Conservation (phyloP, 495 filamentous ascomycete species). For the Neurospora sp. region DNA sequence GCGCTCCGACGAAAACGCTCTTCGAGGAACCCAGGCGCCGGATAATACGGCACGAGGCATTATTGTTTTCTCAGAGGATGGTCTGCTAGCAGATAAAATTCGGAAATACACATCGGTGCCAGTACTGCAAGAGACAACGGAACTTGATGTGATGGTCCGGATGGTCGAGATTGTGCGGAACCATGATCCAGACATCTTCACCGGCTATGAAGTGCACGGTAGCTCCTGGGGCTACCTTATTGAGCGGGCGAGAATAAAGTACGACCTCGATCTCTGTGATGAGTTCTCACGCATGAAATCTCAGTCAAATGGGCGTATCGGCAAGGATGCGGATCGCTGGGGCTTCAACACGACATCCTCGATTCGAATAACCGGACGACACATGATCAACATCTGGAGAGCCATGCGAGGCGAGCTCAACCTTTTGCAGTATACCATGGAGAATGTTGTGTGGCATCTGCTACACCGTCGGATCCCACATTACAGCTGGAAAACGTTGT, state of each 20-base stretch:
- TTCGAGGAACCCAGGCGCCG: conserved; percentile 16
- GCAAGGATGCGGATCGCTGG: conserved; percentile 81
- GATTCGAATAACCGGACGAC: conserved; percentile 78
- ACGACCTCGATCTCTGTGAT: conserved; percentile 81
- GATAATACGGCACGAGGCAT: conserved; percentile 47
- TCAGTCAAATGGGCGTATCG: conserved; percentile 68
- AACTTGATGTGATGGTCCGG: conserved; percentile 72
- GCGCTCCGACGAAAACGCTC: conserved; percentile 52
- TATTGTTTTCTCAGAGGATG: conserved; percentile 50
- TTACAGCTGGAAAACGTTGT: conserved; percentile 67
- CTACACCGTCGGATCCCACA: conserved; percentile 87
- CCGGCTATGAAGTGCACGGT: conserved; percentile 91
- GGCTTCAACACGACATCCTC: conserved; percentile 85
- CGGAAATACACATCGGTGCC: conserved; percentile 41
- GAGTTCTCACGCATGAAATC: conserved; percentile 84
- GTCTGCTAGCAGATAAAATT: conserved; percentile 39
- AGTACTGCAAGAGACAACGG: conserved; percentile 62
- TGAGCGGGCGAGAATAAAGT: conserved; percentile 74
- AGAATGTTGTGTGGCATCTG: conserved; percentile 91
- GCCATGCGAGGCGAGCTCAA: conserved; percentile 89
- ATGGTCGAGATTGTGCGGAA: conserved; percentile 78
- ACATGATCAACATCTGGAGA: conserved; percentile 96
- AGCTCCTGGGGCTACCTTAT: conserved; percentile 92
- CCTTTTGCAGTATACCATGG: conserved; percentile 88
- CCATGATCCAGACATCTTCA: conserved; percentile 86